A percentile compares a stretch with the other conserved stretches of the same genome.
phyloP scores from a whole-genome alignment of 768 basidiomycete species.

The Antrodiella citrinella region DNA sequence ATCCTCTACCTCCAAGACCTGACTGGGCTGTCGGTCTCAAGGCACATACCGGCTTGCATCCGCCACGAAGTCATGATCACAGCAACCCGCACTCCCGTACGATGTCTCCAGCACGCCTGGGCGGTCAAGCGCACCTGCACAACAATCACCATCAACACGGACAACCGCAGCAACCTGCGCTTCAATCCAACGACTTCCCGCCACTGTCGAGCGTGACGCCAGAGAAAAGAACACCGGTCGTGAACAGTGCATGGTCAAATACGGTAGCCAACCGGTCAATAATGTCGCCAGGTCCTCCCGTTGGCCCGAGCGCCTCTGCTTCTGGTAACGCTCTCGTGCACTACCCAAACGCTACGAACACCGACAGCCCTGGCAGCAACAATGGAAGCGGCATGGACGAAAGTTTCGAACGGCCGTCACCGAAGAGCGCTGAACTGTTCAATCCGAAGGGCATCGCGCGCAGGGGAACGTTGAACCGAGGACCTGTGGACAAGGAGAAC shows the following conservation, averaged over 20 bases:
- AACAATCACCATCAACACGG: slow-evolving; percentile 23
- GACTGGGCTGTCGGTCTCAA: slow-evolving; percentile 88
- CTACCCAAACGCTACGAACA: slow-evolving; percentile 24
- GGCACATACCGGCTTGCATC: slow-evolving; percentile 60
- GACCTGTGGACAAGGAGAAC: neutral
- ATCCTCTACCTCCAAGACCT: slow-evolving; percentile 73
- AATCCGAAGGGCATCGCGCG: slow-evolving; percentile 24
- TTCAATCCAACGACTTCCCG: slow-evolving; percentile 63
- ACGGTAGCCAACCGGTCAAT: slow-evolving; percentile 42
- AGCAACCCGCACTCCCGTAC: slow-evolving; percentile 26
- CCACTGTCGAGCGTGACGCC: slow-evolving; percentile 40
- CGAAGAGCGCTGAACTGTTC: slow-evolving; percentile 32
- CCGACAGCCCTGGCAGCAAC: slow-evolving; percentile 11
- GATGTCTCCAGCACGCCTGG: slow-evolving; percentile 30
- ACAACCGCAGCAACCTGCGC: slow-evolving; percentile 29
- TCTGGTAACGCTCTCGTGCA: slow-evolving; percentile 29
- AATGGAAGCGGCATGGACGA: slow-evolving; percentile 21
- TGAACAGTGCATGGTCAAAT: slow-evolving; percentile 67
- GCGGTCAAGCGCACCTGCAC: slow-evolving; percentile 10
- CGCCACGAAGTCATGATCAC: slow-evolving; percentile 46
- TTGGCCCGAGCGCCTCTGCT: slow-evolving; percentile 11
- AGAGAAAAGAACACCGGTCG: slow-evolving; percentile 42
- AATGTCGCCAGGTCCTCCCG: slow-evolving; percentile 30
- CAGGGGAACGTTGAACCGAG: neutral
- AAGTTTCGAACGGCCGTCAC: slow-evolving; percentile 38